Percentiles rank a stretch among this genome's conserved stretches.
Evolutionary conservation across 805 yeast species (phyloP).

Genomic region (Priceomyces castillae): DNA sequence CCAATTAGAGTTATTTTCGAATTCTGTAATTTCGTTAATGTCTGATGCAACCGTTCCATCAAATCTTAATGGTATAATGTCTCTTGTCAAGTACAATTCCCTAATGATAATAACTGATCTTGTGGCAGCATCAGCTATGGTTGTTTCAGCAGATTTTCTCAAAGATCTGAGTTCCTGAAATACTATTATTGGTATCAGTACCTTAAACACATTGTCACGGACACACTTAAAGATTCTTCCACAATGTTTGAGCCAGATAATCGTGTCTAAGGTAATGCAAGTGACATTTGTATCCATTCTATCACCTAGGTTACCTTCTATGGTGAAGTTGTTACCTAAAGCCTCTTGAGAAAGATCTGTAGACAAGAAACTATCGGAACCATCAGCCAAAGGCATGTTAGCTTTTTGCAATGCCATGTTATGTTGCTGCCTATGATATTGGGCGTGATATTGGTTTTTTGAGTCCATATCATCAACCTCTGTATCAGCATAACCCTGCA

Average conservation of each 20-base stretch:
- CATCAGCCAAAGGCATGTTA: slow-evolving; percentile 14
- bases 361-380: slow-evolving; percentile 7
- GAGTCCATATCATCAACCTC: slow-evolving; percentile 29
- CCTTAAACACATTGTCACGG: slow-evolving; percentile 53
- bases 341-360: slow-evolving; percentile 8
- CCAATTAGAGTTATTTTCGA: slow-evolving; percentile 73
- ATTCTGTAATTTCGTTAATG: slow-evolving; percentile 69
- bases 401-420: slow-evolving; percentile 16
- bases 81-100: slow-evolving; percentile 57
- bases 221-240: slow-evolving; percentile 72
- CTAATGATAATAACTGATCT: slow-evolving; percentile 73
- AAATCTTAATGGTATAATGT: slow-evolving; percentile 58
- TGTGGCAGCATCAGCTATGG: slow-evolving; percentile 77
- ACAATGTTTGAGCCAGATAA: slow-evolving; percentile 78
- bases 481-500: slow-evolving; percentile 24
- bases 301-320: slow-evolving; percentile 53
- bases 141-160: slow-evolving; percentile 67
- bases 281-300: slow-evolving; percentile 57
- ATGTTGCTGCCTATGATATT: slow-evolving; percentile 20
- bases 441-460: slow-evolving; percentile 9
- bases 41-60: slow-evolving; percentile 69
- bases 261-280: slow-evolving; percentile 67
- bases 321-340: slow-evolving; percentile 12
- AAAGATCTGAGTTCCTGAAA: slow-evolving; percentile 74
- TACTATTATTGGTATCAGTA: slow-evolving; percentile 69